Evolutionary conservation across 495 filamentous ascomycete species (phyloP), one percentile per base, ranked within the genome.

Genomic region (Darksidea phi): DNA sequence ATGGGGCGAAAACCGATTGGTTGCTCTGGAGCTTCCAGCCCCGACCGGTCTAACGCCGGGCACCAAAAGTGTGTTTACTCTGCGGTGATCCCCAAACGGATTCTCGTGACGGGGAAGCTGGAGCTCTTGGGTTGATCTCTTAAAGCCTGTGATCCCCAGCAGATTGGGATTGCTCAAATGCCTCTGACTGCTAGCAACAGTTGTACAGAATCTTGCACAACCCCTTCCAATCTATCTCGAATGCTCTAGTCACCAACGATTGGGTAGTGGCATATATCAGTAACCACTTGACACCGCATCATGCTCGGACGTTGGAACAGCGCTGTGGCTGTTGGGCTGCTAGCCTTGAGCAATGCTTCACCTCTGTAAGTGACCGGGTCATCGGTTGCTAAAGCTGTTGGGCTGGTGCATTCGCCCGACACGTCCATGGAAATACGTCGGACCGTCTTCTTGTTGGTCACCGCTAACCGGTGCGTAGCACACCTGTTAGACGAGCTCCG

Each of bases 401-500:
- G 28, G 10, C 28, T 10, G 13, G 41, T 13, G 41, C 41, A 4
- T 13, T 43, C 15, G 15, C 15, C 41, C 15, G 15, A 43, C 41
- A 20, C 13, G 41, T 6, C 15, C 41, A 15, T 43, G 4, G 41
- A 4, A 6, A 4, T 20, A 20, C 15, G 41, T 26, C 13, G 15
- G 17, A 2, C 2, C 20, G 12, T 36, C 8, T 24, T 26, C 28
- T n/a, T 13, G 18, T 23, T 41, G 15, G 20, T 1, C 18, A 18
- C 26, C 36, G 51, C 54, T 64, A 17, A 66, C 51, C 10, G 6
- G 11, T 12, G 11, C 10, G 46, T 21, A 59, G 59, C 10, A 48
- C 55, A 7, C 28, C 43, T 12, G 36, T 38, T 12, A 76, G 70
- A 59, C 61, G 71, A 59, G 66, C 46, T 21, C 57, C 67, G 15